Percentiles rank a stretch among this genome's conserved stretches.
Conservation (phyloP, 2,329 filamentous ascomycete genomes). For the Venturia pyrina region DNA sequence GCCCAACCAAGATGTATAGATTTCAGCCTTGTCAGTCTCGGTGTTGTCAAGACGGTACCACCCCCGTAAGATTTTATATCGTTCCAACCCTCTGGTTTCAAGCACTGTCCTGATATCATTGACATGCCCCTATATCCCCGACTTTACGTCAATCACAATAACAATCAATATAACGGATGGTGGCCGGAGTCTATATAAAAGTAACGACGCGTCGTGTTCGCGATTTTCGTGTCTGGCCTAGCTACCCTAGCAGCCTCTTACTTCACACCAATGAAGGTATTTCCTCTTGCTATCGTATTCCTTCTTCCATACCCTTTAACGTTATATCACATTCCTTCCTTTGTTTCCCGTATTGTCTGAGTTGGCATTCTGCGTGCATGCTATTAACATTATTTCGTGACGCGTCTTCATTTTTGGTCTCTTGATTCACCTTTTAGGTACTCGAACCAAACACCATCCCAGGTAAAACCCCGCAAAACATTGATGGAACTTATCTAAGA, state of each 20-base stretch:
- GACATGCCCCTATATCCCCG: background rate
- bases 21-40: background rate
- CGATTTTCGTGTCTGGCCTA: background rate
- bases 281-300: background rate
- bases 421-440: too few species aligned
- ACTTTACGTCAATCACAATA: background rate
- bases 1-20: background rate
- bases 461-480: too few species aligned
- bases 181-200: background rate
- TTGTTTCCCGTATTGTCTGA: background rate
- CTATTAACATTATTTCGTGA: background rate
- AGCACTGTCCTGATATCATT: background rate
- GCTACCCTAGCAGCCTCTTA: background rate
- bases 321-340: background rate
- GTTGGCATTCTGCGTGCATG: background rate
- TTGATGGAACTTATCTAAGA: too few species aligned
- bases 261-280: background rate
- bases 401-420: background rate
- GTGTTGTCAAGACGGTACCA: background rate
- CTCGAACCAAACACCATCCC: too few species aligned
- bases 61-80: background rate
- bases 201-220: background rate
- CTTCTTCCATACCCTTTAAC: background rate
- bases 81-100: background rate
- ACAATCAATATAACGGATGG: background rate